Evolutionary conservation across 768 basidiomycete species (phyloP), one percentile per base, ranked within the genome.

Genomic region (Tylopilus felleus): DNA sequence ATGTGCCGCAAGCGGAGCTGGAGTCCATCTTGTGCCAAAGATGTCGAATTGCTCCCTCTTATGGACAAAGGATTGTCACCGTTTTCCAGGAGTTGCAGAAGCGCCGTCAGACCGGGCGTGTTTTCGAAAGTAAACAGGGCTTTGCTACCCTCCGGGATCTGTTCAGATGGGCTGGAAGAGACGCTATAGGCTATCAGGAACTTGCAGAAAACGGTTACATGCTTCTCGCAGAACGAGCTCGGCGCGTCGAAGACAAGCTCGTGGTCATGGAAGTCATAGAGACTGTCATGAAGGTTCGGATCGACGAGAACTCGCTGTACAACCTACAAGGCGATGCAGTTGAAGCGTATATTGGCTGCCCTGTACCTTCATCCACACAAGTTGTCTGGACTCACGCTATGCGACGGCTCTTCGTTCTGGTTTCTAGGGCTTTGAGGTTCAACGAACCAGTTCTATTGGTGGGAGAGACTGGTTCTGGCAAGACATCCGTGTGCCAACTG

Each of bases 121-220:
- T 99, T 35, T 99, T 99, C 66, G 97, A 99, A 72, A 96, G 93
- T 66, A 98, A 95, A 71, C 90, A 96, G 46, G 89, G 94, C 1
- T 99, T 98, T 65, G 97, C 92, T 0, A 99, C 97, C 1, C 80
- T 99, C 5, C 90, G 97, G 38, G 97, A 99, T 67, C 75, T 99
- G 17, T 99, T 99, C 73, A 84, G 97, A 41, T 99, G 97, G 97
- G 97, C 94, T 8, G 88, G 86, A 5, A 77, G 97, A 53, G 90
- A 91, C 53, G 93, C 94, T 1, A 74, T 90, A 46, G 86, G 89
- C 9, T 93, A 93, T 67, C 91, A 97, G 64, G 88, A 97, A 63
- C 77, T 99, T 51, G 97, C 96, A 0, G 86, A 94, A 60, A 92
- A 98, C 59, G 97, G 97, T 0, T 98, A 93, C 72, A 98, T 99